Evolutionary conservation across 345 rosid species (phyloP), one percentile per base, ranked within the genome.

Genomic region (Salix exigua): DNA sequence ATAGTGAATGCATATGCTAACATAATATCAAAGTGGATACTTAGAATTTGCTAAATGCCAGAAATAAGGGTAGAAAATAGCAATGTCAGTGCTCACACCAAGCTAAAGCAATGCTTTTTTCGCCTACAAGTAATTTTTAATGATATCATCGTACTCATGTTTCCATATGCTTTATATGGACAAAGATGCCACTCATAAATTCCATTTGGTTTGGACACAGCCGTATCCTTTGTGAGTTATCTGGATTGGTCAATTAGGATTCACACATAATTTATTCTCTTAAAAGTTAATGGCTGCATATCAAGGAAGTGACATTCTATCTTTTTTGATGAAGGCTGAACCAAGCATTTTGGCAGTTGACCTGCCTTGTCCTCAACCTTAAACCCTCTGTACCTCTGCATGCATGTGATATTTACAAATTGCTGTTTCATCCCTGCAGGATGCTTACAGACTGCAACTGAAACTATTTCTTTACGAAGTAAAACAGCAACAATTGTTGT

Each of bases 391-490:
- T 16, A 13, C 25, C 30, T 68, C 23, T 68, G 53, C 33, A 25
- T 25, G 5, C 40, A 25, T 40, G 1, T 74, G 50, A 31, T 26
- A 21, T 73, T 75, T 23, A 68, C 48, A 19, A 31, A 19, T 3
- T 75, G 46, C 37, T 73, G 14, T 46, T 40, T 63, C 37, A 28
- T 25, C 48, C 75, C 53, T 70, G 68, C 89, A 93, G 98, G 98
- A 93, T 87, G 99, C 99, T 8, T 96, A 96, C 80, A 89, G 95
- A 82, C 91, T 91, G 80, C 98, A 96, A 83, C 77, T 96, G 89
- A 96, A 96, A 89, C 83, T 96, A 71, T 96, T 96, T 77, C 94
- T 96, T 5, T 91, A 91, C 78, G 99, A 96, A 85, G 97, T 91
- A 72, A 96, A 89, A 88, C 99, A 96, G 84, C 99, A 96, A 61